Percentiles rank a stretch among this genome's conserved stretches.
phyloP scores from a whole-genome alignment of 306 rosid genomes.

The peach (Prunus persica) region Prunus_persica_NCBIv2 NC_034013.1:11872501-11873000 shows the following conservation, averaged over 20 bases:
- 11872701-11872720: slow-evolving; percentile 19
- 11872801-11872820: slow-evolving; percentile 3
- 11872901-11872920: slow-evolving; percentile 84
- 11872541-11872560: not conserved
- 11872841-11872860: slow-evolving; percentile 79
- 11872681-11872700: slow-evolving; percentile 27
- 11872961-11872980: slow-evolving; percentile 39
- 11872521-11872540: not conserved
- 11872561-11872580: not conserved
- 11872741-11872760: slow-evolving; percentile 98
- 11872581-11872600: not conserved
- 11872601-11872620: not conserved
- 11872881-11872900: slow-evolving; percentile 95
- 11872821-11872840: slow-evolving; percentile 19
- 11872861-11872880: slow-evolving; percentile 93
- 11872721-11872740: slow-evolving; percentile 36
- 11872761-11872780: slow-evolving; percentile 16
- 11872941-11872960: slow-evolving; percentile 78
- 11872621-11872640: slow-evolving; percentile 4
- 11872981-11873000: slow-evolving; percentile 25
- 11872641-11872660: not conserved
- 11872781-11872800: not conserved
- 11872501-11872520: not conserved
- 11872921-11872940: slow-evolving; percentile 80
- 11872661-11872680: slow-evolving; percentile 4